A percentile compares a stretch with the other conserved stretches of the same genome.
Conservation (phyloP, 108 stramenopile species). For the Pseudonitzschia pungens region DNA sequence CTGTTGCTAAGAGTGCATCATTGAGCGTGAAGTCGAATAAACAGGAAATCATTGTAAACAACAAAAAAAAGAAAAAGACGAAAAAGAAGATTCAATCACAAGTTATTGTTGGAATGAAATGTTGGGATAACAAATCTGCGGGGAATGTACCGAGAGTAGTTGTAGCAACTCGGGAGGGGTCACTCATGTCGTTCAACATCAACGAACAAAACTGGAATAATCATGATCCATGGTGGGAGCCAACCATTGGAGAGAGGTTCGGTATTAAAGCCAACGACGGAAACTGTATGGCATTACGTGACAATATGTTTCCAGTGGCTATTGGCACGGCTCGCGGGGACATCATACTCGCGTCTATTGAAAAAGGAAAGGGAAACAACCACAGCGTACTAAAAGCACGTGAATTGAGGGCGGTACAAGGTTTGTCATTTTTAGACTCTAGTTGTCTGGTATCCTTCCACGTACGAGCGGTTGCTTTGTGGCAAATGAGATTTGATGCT, state of each 20-base stretch:
- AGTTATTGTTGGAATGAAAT: conserved; percentile 60
- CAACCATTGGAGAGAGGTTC: conserved; percentile 2
- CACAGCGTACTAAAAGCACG: conserved; percentile 15
- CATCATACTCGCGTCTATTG: conserved; percentile 34
- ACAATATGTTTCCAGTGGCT: conserved; percentile 24
- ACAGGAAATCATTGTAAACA: not conserved
- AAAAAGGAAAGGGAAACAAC: not conserved
- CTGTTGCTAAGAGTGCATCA: not conserved
- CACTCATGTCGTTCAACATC: conserved; percentile 45
- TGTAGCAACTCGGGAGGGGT: conserved; percentile 58
- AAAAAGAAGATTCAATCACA: conserved; percentile 43
- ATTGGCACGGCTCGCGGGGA: conserved; percentile 66
- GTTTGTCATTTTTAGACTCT: conserved; percentile 47
- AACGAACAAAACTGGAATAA: conserved; percentile 31
- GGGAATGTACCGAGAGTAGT: conserved; percentile 26
- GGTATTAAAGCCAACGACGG: conserved; percentile 49
- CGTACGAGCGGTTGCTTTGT: conserved; percentile 53
- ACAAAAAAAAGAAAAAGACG: conserved; percentile 37
- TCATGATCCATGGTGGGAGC: conserved; percentile 46
- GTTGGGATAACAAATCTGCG: conserved; percentile 25
- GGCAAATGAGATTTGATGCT: conserved; percentile 29
- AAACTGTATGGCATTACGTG: conserved; percentile 50
- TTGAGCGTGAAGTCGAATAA: too few species aligned
- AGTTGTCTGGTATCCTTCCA: conserved; percentile 59
- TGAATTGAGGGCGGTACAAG: conserved; percentile 46